Evolutionary conservation across 495 filamentous ascomycete species (phyloP).

Genomic region (Neurospora sp.): DNA sequence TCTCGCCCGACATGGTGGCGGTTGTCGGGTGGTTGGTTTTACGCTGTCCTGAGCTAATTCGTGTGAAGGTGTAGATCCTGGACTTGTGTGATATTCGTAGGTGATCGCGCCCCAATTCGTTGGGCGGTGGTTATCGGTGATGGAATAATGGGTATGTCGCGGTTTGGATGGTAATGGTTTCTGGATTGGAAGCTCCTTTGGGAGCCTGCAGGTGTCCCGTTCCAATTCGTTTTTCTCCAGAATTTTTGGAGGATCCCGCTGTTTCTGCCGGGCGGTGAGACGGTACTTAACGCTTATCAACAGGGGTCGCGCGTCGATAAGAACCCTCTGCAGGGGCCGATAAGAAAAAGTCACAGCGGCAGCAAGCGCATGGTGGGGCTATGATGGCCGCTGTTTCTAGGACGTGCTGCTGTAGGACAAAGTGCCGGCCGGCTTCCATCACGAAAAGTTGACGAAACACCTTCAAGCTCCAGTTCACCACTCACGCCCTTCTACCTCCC

Average conservation of each 20-base stretch:
- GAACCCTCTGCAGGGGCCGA: slow-evolving; percentile 3
- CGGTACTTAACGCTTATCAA: slow-evolving; percentile 7
- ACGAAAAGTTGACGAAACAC: not conserved
- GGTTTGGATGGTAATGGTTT: not conserved
- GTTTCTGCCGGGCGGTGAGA: slow-evolving; percentile 24
- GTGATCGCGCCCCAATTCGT: not conserved
- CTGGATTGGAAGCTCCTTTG: not conserved
- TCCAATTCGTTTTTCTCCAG: slow-evolving; percentile 3
- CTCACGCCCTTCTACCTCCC: not conserved
- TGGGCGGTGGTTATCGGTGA: not conserved
- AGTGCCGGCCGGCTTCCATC: not conserved
- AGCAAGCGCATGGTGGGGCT: not conserved
- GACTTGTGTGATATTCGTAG: not conserved
- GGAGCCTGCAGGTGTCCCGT: not conserved
- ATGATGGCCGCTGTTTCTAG: not conserved
- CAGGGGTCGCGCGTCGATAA: slow-evolving; percentile 16
- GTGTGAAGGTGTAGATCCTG: not conserved
- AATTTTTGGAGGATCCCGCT: slow-evolving; percentile 21
- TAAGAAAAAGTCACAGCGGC: slow-evolving; percentile 10
- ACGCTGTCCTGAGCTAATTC: not conserved
- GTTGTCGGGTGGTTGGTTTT: not conserved
- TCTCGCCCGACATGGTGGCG: slow-evolving; percentile 29
- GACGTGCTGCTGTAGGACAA: not conserved
- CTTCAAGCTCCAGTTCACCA: not conserved
- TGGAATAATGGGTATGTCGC: not conserved